Conservation (phyloP, 2,329 filamentous ascomycete genomes). For the Paecilomyces niveus region DNA sequence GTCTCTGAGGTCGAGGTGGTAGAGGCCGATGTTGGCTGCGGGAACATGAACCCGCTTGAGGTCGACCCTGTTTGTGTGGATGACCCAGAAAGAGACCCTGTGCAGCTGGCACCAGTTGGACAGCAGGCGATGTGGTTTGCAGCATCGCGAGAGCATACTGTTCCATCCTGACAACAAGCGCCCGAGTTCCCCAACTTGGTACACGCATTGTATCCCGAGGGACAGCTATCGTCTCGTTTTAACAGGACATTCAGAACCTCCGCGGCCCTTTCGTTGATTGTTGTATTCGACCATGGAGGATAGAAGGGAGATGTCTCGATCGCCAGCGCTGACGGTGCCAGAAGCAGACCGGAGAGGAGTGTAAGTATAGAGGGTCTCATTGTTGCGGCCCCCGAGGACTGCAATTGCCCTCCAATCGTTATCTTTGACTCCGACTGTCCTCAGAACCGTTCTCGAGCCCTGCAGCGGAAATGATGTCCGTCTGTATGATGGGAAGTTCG, state of each 20-base stretch:
- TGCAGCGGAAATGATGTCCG: background rate
- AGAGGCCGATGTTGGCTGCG: conserved; percentile 22
- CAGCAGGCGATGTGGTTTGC: conserved; percentile 57
- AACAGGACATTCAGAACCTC: conserved; percentile 25
- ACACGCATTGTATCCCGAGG: conserved; percentile 47
- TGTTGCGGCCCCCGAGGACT: conserved; percentile 13
- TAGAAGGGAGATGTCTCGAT: conserved; percentile 24
- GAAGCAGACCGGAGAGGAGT: conserved; percentile 24
- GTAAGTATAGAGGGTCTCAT: conserved; percentile 23
- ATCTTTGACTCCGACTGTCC: background rate
- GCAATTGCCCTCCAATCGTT: conserved; percentile 3
- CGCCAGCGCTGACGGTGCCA: conserved; percentile 22
- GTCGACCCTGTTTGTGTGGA: conserved; percentile 15
- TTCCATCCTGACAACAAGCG: conserved; percentile 49
- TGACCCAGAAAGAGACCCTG: conserved; percentile 42
- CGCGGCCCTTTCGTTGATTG: conserved; percentile 17
- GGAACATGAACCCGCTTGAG: conserved; percentile 28
- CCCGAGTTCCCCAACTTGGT: conserved; percentile 44
- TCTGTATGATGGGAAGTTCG: background rate
- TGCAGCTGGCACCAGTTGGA: conserved; percentile 50
- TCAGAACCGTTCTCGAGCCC: background rate
- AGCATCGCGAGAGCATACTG: conserved; percentile 50
- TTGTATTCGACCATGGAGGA: conserved; percentile 14
- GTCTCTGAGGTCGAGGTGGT: conserved; percentile 15
- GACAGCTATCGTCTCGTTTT: conserved; percentile 38